These are phyloP conservation scores for Colletotrichum phormii DNA, from an alignment of 2,329 filamentous ascomycete species.

Conservation along the genomic window DNA sequence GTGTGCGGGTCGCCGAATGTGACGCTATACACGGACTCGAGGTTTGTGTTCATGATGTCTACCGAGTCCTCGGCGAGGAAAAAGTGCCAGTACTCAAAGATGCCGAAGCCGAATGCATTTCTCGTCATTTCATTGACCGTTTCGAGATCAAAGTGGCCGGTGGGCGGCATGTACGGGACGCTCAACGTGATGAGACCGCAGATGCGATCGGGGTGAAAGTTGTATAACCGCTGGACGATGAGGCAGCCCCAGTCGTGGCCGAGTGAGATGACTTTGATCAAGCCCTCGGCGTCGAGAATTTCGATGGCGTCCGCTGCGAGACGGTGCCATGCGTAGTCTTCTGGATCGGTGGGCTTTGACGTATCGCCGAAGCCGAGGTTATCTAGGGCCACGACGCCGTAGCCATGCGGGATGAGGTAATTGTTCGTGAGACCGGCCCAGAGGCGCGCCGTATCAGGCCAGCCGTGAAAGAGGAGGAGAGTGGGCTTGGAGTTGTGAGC, in stretches of 20 bases:
- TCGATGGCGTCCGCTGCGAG: constrained; percentile 52
- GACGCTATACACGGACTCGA: constrained; percentile 50
- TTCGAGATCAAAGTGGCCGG: constrained; percentile 49
- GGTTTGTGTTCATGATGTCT: constrained; percentile 49
- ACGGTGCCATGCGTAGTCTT: constrained; percentile 49
- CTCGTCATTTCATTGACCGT: constrained; percentile 45
- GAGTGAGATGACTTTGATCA: constrained; percentile 51
- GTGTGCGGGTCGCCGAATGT: constrained; percentile 46
- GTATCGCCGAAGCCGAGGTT: constrained; percentile 53
- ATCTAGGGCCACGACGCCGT: constrained; percentile 53
- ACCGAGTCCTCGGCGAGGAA: constrained; percentile 53
- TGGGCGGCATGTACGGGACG: constrained; percentile 53
- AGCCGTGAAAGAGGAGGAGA: constrained; percentile 60
- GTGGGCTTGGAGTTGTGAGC: constrained; percentile 44
- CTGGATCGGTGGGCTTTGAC: constrained; percentile 52
- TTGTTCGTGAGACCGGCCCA: constrained; percentile 55
- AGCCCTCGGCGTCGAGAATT: constrained; percentile 52
- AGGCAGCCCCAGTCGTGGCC: constrained; percentile 63
- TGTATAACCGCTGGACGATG: constrained; percentile 53
- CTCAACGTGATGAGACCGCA: constrained; percentile 55
- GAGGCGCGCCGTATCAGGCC: constrained; percentile 57
- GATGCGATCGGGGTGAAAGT: constrained; percentile 53
- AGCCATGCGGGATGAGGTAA: constrained; percentile 49
- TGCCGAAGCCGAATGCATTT: constrained; percentile 49
- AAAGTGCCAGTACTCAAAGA: constrained; percentile 59